Evolutionary conservation across 1,284 basidiomycete genomes (phyloP), one percentile per base, ranked within the genome.

Genomic region (Mycosarcoma mackinlayi): DNA sequence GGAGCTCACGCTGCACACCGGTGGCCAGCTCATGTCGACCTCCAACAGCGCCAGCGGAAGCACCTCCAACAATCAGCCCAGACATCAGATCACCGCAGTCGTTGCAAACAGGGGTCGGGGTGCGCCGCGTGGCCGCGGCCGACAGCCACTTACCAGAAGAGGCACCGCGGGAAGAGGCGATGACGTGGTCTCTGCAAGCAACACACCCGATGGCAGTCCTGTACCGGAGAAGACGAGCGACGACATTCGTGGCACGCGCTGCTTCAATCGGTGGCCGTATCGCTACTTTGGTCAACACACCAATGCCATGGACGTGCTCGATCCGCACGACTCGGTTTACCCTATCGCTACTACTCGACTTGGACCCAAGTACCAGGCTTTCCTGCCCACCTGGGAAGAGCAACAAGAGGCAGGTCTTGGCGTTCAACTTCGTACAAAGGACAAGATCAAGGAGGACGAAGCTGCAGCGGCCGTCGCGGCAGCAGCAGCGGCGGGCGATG

Each of bases 261-360:
- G 79, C 61, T 94, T 90, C 83, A 92, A 93, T 79, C 89, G 92
- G 86, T 97, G 94, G 94, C 93, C 93, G 1, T 96, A 94, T 84
- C 87, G 94, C 59, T 97, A 97, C 84, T 97, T 97, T 84, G 94
- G 94, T 13, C 87, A 92, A 84, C 91, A 94, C 84, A 96, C 94
- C 2, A 87, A 91, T 31, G 93, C 92, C 21, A 70, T 60, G 39
- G 59, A 77, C 57, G 67, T 71, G 13, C 59, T 78, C 90, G 93
- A 96, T 86, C 88, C 92, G 33, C 92, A 97, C 83, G 94, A 97
- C 85, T 88, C 92, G 55, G 95, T 96, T 81, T 97, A 94, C 83
- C 93, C 94, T 56, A 89, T 92, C 45, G 89, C 92, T 7, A 91
- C 92, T 3, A 94, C 92, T 14, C 89, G 94, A 16, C 86, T 92